Conservation (phyloP, 2,329 filamentous ascomycete species). For the Metarhizium rileyi region DNA sequence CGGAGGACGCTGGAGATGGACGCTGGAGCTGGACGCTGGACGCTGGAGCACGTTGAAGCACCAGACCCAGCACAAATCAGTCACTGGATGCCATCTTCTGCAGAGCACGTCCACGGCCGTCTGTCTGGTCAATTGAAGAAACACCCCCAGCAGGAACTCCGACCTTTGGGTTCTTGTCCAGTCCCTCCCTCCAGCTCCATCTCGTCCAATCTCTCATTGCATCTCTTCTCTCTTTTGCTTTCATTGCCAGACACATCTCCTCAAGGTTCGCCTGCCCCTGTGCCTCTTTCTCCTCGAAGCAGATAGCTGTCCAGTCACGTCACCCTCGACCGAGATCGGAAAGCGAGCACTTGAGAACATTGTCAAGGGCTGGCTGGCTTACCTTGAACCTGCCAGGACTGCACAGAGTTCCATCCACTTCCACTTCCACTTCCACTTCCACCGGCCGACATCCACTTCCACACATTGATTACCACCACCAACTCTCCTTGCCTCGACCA, state of each 20-base stretch:
- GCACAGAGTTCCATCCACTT: neutral
- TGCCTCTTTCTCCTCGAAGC: neutral
- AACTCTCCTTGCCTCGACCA: too few relatives aligned
- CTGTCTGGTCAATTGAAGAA: too few relatives aligned
- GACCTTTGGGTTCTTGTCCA: neutral
- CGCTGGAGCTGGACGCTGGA: too few relatives aligned
- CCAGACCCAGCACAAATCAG: too few relatives aligned
- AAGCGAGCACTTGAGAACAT: neutral
- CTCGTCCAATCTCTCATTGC: neutral
- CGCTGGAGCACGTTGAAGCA: too few relatives aligned
- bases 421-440: neutral
- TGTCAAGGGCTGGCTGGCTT: too few relatives aligned
- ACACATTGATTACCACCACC: neutral
- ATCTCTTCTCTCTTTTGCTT: neutral
- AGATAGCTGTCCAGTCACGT: neutral
- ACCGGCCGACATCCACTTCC: neutral
- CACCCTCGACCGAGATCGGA: neutral
- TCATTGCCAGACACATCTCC: slow-evolving; percentile 5
- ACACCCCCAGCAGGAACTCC: too few relatives aligned
- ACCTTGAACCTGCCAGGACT: neutral
- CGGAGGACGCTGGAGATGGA: too few relatives aligned
- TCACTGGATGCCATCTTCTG: too few relatives aligned
- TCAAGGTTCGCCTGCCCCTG: neutral
- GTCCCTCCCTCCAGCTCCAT: neutral
- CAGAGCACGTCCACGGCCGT: too few relatives aligned